Evolutionary conservation across 208 protist species (phyloP).

Genomic region (Spongospora subterranea): DNA sequence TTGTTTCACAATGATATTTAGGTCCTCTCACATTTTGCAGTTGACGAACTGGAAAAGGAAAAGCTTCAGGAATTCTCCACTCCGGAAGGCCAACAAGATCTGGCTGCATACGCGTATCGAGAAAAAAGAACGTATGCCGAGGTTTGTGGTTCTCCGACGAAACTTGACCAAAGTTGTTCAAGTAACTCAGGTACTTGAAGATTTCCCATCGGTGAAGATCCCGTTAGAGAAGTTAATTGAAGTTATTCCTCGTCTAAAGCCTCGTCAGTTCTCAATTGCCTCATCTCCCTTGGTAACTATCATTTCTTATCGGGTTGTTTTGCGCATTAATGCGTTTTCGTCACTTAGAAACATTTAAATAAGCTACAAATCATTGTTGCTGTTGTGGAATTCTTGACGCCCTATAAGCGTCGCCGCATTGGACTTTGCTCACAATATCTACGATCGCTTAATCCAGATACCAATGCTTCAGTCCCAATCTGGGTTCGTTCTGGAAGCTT

Average conservation of each 20-base stretch:
- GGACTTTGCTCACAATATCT: background rate
- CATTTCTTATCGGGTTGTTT: conserved; percentile 30
- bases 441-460: background rate
- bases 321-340: no score
- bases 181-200: no score
- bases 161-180: no score
- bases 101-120: background rate
- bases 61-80: background rate
- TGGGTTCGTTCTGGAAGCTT: background rate
- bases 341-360: background rate
- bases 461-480: background rate
- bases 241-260: background rate
- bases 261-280: conserved; percentile 61
- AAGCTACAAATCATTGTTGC: background rate
- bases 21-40: background rate
- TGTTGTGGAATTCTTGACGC: conserved; percentile 31
- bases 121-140: conserved; percentile 21
- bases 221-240: background rate
- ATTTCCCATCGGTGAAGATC: conserved; percentile 19
- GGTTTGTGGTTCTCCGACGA: no score
- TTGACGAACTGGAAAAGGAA: conserved; percentile 9
- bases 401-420: conserved; percentile 9
- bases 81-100: background rate
- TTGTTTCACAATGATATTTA: background rate
- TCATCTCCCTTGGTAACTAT: conserved; percentile 57